Evolutionary conservation across 2,329 filamentous ascomycete genomes (phyloP), one percentile per base, ranked within the genome.

Genomic region (Trichoderma polysporum): DNA sequence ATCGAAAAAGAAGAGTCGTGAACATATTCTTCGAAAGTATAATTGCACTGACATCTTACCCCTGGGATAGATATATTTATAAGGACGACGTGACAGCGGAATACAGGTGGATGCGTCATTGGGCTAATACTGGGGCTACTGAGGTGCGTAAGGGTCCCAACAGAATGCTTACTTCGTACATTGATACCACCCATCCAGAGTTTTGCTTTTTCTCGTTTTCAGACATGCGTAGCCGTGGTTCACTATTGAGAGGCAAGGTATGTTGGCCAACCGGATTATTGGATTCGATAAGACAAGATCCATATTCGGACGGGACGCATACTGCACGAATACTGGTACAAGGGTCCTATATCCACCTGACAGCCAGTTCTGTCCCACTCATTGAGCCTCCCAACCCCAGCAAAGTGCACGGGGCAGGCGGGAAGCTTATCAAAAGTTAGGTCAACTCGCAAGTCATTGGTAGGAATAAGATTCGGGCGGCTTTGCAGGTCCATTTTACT

Each of bases 201-300:
- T 52, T 45, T 62, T 63, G 45, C 49, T 39, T 33, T 5, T 56
- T 56, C 35, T 53, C 41, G 49, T 57, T 59, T 49, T 71, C 67
- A 70, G 67, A 69, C 60, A 66, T 68, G 59, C 52, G 68, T 25
- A 35, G 19, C 61, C 53, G 53, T 45, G 35, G 22, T 57, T 67
- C 41, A 66, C 45, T 45, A 65, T 50, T 22, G n/a, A 25, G 37
- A 64, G 37, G 33, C 53, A 54, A 68, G 52, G 45, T 39, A 45
- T 13, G 25, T 63, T 58, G 27, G 39, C 35, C 58, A 53, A 66
- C 66, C 49, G 53, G 50, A 49, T 29, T 27, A 2, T 15, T 37
- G 52, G 33, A 61, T 25, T 49, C 17, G n/a, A 25, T 41, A 54
- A 57, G 27, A 41, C 57, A 45, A 67, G 49, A 56, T 45, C 56